Base-by-base conservation (phyloP, 495 filamentous ascomycete species). In the Thozetella sp. region DNA sequence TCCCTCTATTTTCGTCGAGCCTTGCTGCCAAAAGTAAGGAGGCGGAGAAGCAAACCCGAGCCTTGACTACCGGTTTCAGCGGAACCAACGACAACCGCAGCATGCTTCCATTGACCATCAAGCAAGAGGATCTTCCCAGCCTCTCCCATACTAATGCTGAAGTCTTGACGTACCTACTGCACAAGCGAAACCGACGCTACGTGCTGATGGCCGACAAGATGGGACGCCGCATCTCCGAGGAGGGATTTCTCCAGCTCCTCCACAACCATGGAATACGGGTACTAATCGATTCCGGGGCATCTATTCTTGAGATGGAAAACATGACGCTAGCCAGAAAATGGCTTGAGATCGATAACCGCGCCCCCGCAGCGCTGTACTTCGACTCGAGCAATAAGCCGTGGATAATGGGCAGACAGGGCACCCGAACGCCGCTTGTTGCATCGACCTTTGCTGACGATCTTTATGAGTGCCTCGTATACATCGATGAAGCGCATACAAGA, bases 221-320 rank as follows among this genome's bases (percentile, higher is more conserved):
- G 0, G 72, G 76, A 1, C 58, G 53, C 1, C 75, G 72, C 2
- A 53, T 79, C 1, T 59, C 68, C 0, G 80, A 84, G 52, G 11
- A 48, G 9, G 71, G 56, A 0, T 58, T 84, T 1, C 67, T 86
- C 0, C 1, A 43, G 12, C 66, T 62, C 53, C 55, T 85, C 13
- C 24, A 53, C 3, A 15, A 25, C 1, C 58, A 55, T 25, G 27
- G 54, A 0, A 82, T 85, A 46, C 61, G 73, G 2, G 63, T 84
- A 1, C 66, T 86, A 1, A 83, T 83, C 17, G 82, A 85, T 59
- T 80, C 79, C 1, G 82, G 82, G 0, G 82, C 82, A 0, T 73
- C 78, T 3, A 80, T 82, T 30, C 70, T 85, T 0, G 77, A 83
- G 48, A 80, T 77, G 67, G 64, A 72, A 30, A 80, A 80, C 51